Evolutionary conservation across 345 rosid species (phyloP), one percentile per base, ranked within the genome.

Genomic region (Rhodomyrtus tomentosa): DNA sequence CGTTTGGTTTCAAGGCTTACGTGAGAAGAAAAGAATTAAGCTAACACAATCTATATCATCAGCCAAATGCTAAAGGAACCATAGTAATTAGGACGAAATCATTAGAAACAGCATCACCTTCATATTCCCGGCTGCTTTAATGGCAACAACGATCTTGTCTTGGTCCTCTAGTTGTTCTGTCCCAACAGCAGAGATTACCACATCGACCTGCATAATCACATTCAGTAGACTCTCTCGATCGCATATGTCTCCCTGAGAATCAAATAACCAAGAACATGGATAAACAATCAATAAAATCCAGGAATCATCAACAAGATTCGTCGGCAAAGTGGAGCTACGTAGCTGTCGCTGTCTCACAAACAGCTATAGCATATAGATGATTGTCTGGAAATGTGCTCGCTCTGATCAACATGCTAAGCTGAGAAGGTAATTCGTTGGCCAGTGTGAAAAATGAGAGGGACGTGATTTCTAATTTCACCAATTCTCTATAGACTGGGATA

Each of bases 61-160:
- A 68, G 25, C 1, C 76, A 68, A 36, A 68, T 32, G 24, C 45
- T 18, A 7, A 62, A 62, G 10, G 76, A 62, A 62, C 13, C 4
- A 32, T 8, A 4, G 42, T 16, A 62, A 68, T 45, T 2, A 18
- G 11, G 45, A 68, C 45, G 10, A 20, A 32, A 32, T 68, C 1
- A 32, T 18, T 16, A 38, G 55, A 51, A 81, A 51, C 25, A 42
- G 48, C 55, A 18, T 49, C 42, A 82, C 85, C 83, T 86, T 86
- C 45, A 86, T 20, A 55, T 76, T 82, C 50, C 87, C 85, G 0
- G 83, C 82, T 38, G 54, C 84, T 83, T 86, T 82, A 13, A 86
- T 82, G 49, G 87, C 85, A 8, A 85, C 85, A 27, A 76, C 55
- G 42, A 86, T 83, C 85, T 83, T 73, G 55, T 82, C 85, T 48